A percentile compares a stretch with the other conserved stretches of the same genome.
Conservation (phyloP, 78 protist species). For the Emiliania huxleyi region DNA sequence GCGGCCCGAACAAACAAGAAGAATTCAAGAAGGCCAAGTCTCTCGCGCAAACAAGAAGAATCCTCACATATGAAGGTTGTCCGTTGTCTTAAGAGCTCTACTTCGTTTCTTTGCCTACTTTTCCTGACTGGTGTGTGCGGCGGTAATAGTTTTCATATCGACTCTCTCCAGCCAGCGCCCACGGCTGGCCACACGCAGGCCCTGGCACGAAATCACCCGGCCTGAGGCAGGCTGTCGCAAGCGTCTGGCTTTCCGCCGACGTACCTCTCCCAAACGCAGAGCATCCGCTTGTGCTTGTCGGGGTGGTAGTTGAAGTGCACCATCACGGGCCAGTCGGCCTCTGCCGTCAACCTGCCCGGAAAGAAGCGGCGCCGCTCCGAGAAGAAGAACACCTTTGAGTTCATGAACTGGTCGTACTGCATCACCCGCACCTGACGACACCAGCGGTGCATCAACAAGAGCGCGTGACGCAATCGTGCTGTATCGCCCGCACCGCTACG, state of each 20-base stretch:
- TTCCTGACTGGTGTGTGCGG: too few species aligned
- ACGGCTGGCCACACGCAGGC: too few species aligned
- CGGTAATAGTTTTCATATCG: too few species aligned
- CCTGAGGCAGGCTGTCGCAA: neutral
- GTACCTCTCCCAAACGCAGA: neutral
- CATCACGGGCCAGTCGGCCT: neutral
- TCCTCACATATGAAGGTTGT: too few species aligned
- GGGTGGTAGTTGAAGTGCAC: constrained; percentile 17
- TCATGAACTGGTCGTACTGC: neutral
- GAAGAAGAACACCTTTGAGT: neutral
- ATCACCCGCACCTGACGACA: neutral
- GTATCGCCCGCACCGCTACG: neutral
- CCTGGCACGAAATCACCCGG: too few species aligned
- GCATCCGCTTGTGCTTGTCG: constrained; percentile 15
- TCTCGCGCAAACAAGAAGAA: too few species aligned
- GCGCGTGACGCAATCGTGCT: neutral
- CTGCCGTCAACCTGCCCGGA: neutral
- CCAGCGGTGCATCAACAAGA: too few species aligned
- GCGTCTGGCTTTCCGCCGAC: neutral
- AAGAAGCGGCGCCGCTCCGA: neutral
- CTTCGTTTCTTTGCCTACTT: too few species aligned
- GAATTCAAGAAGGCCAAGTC: too few species aligned
- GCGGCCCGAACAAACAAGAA: too few species aligned
- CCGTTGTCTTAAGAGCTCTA: too few species aligned
- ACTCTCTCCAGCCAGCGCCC: too few species aligned